Conservation (phyloP, 2,329 filamentous ascomycete genomes). For the Colletotrichum costaricense region DNA sequence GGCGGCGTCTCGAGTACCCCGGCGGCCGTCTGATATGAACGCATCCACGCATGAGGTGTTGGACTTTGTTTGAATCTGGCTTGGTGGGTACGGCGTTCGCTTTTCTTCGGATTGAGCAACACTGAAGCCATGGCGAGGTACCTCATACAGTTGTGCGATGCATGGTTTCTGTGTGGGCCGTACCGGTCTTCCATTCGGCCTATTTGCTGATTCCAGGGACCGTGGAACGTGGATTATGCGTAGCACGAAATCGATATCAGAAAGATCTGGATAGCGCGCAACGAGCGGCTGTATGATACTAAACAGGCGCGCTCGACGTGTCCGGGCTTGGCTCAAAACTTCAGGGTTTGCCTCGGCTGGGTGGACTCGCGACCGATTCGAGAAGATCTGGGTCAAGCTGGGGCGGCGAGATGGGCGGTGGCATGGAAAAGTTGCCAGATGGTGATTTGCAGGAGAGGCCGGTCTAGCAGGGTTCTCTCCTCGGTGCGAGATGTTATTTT, state of each 20-base stretch:
- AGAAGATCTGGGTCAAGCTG: constrained; percentile 25
- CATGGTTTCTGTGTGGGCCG: neutral
- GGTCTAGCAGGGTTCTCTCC: constrained; percentile 28
- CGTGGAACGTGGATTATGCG: constrained; percentile 11
- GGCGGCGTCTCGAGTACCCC: neutral
- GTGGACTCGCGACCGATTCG: constrained; percentile 19
- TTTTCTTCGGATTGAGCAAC: neutral
- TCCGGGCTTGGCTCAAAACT: neutral
- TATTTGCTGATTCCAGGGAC: constrained; percentile 6
- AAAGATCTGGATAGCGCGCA: constrained; percentile 16
- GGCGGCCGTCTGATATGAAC: too few relatives aligned
- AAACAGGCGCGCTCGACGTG: neutral
- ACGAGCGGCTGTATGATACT: constrained; percentile 7
- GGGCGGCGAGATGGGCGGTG: constrained; percentile 12
- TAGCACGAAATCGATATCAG: constrained; percentile 24
- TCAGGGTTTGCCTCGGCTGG: constrained; percentile 9
- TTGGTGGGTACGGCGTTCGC: neutral
- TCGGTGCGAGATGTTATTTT: constrained; percentile 34
- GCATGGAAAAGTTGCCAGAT: constrained; percentile 26
- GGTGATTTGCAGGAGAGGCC: constrained; percentile 31
- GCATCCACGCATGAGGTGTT: neutral
- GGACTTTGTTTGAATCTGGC: neutral
- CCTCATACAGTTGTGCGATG: neutral
- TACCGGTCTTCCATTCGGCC: neutral
- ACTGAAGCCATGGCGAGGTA: neutral